phyloP scores from a whole-genome alignment of 208 protist species.

The Acanthamoeba triangularis region DNA sequence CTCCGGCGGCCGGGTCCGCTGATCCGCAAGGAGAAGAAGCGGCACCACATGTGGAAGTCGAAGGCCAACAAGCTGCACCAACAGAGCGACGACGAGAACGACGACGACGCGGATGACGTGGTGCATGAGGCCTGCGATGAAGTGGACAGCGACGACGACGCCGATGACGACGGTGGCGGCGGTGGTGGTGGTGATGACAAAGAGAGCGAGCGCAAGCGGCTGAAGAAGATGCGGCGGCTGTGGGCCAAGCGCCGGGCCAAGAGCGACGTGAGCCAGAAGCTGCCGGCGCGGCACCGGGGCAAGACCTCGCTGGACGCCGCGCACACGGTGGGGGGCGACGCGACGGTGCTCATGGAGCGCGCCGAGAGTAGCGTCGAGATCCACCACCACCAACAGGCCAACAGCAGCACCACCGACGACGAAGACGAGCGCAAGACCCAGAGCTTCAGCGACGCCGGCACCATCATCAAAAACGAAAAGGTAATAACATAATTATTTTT shows the following conservation, averaged over 20 bases:
- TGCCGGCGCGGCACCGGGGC: not conserved
- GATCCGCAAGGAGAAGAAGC: not conserved
- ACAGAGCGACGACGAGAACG: not conserved
- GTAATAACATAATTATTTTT: slow-evolving; percentile 6
- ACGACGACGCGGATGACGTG: not conserved
- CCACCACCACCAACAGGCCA: not conserved
- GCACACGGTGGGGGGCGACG: slow-evolving; percentile 3
- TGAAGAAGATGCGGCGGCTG: not conserved
- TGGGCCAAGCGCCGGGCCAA: slow-evolving; percentile 27
- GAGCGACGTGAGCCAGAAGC: slow-evolving; percentile 20
- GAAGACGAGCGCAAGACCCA: not conserved
- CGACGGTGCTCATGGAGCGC: not conserved
- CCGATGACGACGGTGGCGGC: not conserved
- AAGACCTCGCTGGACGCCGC: not conserved
- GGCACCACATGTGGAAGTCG: not conserved
- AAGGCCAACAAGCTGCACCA: not conserved
- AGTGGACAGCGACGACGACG: not conserved
- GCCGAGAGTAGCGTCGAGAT: not conserved
- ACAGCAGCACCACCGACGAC: not conserved
- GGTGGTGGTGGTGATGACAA: not conserved
- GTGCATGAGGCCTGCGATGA: not conserved
- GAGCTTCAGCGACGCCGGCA: not conserved
- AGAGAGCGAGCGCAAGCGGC: not conserved
- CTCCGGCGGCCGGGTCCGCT: too few relatives aligned
- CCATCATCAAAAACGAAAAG: slow-evolving; percentile 42